Evolutionary conservation across 352 stramenopile genomes (phyloP).

Genomic region (Phytophthora pluvialis): DNA sequence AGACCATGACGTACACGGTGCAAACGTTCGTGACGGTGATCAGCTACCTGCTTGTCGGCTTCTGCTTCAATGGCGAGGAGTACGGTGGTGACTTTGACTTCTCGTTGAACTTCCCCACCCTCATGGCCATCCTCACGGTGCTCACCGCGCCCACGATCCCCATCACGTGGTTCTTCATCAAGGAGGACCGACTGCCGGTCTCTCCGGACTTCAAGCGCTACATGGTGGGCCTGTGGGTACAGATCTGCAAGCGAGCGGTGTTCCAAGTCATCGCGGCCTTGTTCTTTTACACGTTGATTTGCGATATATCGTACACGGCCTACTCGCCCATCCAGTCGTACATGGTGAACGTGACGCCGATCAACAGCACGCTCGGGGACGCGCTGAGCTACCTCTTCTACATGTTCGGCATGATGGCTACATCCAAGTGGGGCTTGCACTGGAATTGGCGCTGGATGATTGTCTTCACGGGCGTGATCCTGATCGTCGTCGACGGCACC

Average conservation of each 20-base stretch:
- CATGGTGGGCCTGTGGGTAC: slow-evolving; percentile 38
- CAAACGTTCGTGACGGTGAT: slow-evolving; percentile 47
- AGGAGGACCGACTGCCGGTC: slow-evolving; percentile 27
- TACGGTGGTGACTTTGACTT: slow-evolving; percentile 23
- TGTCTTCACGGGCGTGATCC: slow-evolving; percentile 28
- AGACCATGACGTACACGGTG: slow-evolving; percentile 55
- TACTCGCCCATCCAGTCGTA: slow-evolving; percentile 41
- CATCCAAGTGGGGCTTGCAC: slow-evolving; percentile 44
- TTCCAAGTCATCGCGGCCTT: slow-evolving; percentile 55
- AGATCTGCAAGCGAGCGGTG: slow-evolving; percentile 47
- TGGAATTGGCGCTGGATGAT: slow-evolving; percentile 57
- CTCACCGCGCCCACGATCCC: slow-evolving; percentile 48
- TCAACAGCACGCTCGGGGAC: slow-evolving; percentile 40
- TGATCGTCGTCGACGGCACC: slow-evolving; percentile 37
- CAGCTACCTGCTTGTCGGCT: slow-evolving; percentile 46
- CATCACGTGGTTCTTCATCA: slow-evolving; percentile 53
- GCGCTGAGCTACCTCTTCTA: slow-evolving; percentile 38
- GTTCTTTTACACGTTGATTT: slow-evolving; percentile 44
- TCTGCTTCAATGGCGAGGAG: slow-evolving; percentile 51
- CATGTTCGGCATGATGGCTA: slow-evolving; percentile 42
- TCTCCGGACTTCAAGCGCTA: slow-evolving; percentile 40
- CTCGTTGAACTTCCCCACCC: slow-evolving; percentile 36
- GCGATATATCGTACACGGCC: slow-evolving; percentile 33
- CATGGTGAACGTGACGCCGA: slow-evolving; percentile 35
- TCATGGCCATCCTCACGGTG: slow-evolving; percentile 44